Percentiles rank a stretch among this genome's conserved stretches.
Evolutionary conservation across 1,284 basidiomycete species (phyloP).

Genomic region (Fomitopsis schrenkii): DNA sequence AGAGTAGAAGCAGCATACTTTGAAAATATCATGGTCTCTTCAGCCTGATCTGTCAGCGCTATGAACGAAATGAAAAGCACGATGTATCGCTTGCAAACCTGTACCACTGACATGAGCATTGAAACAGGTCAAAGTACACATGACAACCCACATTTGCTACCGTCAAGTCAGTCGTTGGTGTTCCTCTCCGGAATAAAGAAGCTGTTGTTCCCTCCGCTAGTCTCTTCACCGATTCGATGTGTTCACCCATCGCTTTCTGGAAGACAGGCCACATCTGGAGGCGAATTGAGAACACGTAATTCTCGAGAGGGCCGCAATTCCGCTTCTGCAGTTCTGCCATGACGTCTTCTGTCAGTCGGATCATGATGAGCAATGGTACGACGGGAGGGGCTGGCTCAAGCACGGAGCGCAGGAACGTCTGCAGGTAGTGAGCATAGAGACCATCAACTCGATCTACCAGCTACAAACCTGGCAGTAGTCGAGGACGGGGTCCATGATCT

Average conservation of each 20-base stretch:
- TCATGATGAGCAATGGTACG: constrained; percentile 80
- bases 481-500: constrained; percentile 84
- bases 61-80: constrained; percentile 78
- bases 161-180: constrained; percentile 63
- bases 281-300: constrained; percentile 74
- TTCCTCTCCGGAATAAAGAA: constrained; percentile 63
- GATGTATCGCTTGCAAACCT: constrained; percentile 67
- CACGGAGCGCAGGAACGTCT: constrained; percentile 66
- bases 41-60: constrained; percentile 73
- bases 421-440: not conserved
- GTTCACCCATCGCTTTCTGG: constrained; percentile 82
- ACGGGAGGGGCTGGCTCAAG: constrained; percentile 71
- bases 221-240: constrained; percentile 78
- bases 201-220: constrained; percentile 66
- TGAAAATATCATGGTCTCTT: constrained; percentile 93
- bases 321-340: constrained; percentile 71
- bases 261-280: constrained; percentile 89
- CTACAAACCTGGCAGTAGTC: constrained; percentile 71
- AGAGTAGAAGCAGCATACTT: constrained; percentile 52
- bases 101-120: not conserved
- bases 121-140: not conserved
- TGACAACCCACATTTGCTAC: constrained; percentile 53
- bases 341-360: constrained; percentile 80
- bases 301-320: constrained; percentile 73
- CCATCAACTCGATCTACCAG: not conserved